Base-by-base conservation (phyloP, 2,329 filamentous ascomycete genomes). In the Whalleya microplaca region DNA sequence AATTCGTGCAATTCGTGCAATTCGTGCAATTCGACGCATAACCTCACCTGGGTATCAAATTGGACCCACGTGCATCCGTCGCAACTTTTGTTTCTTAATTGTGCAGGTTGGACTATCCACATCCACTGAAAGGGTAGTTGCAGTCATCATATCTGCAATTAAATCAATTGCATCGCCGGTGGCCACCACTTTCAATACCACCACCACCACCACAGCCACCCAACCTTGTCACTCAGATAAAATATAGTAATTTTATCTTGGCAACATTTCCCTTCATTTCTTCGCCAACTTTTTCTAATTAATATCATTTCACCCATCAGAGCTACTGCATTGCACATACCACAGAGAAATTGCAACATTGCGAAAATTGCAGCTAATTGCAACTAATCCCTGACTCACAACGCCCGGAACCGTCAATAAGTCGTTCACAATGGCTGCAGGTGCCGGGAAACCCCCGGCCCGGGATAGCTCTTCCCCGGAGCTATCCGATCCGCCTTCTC, bases 381-480 rank as follows among this genome's bases (percentile, higher is more conserved):
- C 16, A 6, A 48, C 20, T 27, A 45, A 42, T 21, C 21, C 20
- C 29, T 45, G 27, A 20, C 42, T 21, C 27, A 18, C 41, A 44
- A 47, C 19, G 49, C 29, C 18, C 40, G 16, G 9, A 5, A 49
- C 23, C 37, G 10, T 47, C 44, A 44, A 45, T 47, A 21, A 48
- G 21, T 47, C 47, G 32, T 23, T 47, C 53, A 58, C 49, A 23
- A 68, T 68, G 65, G 62, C 64, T 54, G 56, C 68, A 42, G 48
- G 66, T 45, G 59, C 65, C 41, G 59, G 61, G 55, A 66, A 62
- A 37, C 56, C 59, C 47, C 64, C 50, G 44, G 59, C 62, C 46
- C 64, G 70, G 56, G 63, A 65, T 37, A 72, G 69, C 46, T 71
- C 70, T 44, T 72, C 70, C 19, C 69, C 69, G 9, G 70, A 72